Conservation (phyloP, 306 rosid genomes). For the Fagus sylvatica region DNA sequence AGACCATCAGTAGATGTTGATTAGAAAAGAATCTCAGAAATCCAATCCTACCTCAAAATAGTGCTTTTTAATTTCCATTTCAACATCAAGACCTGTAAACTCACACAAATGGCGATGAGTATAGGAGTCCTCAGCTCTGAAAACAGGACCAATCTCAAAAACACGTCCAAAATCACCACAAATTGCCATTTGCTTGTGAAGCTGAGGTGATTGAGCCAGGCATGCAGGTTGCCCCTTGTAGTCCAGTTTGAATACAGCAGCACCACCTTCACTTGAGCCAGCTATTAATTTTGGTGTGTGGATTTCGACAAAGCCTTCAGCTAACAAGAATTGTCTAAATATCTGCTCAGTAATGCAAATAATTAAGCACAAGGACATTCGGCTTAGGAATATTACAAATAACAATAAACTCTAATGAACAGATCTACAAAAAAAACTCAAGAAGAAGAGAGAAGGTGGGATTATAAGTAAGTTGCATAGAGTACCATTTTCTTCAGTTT, state of each 20-base stretch:
- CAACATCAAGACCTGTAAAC: constrained; percentile 92
- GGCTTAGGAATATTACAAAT: not conserved
- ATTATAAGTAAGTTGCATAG: no score
- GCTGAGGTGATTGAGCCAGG: constrained; percentile 97
- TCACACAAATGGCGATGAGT: constrained; percentile 95
- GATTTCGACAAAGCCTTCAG: constrained; percentile 58
- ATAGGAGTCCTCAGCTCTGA: constrained; percentile 84
- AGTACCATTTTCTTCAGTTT: no score
- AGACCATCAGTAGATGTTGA: constrained; percentile 8
- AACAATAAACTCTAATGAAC: not conserved
- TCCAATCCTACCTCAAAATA: constrained; percentile 72
- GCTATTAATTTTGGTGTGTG: constrained; percentile 84
- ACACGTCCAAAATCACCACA: constrained; percentile 85
- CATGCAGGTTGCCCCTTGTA: constrained; percentile 90
- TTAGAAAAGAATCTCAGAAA: not conserved
- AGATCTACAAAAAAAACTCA: not conserved
- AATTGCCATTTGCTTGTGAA: constrained; percentile 93
- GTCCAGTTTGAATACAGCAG: constrained; percentile 83
- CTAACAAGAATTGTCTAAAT: constrained; percentile 67
- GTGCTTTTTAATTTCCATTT: constrained; percentile 81
- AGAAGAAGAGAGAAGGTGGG: not conserved
- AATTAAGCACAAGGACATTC: constrained; percentile 11
- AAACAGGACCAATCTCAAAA: constrained; percentile 88
- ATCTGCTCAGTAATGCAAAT: constrained; percentile 43
- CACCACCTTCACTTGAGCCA: constrained; percentile 98